These are phyloP conservation scores for Elongisporangium undulatum DNA, from an alignment of 352 stramenopile genomes.

Conservation along the genomic window DNA sequence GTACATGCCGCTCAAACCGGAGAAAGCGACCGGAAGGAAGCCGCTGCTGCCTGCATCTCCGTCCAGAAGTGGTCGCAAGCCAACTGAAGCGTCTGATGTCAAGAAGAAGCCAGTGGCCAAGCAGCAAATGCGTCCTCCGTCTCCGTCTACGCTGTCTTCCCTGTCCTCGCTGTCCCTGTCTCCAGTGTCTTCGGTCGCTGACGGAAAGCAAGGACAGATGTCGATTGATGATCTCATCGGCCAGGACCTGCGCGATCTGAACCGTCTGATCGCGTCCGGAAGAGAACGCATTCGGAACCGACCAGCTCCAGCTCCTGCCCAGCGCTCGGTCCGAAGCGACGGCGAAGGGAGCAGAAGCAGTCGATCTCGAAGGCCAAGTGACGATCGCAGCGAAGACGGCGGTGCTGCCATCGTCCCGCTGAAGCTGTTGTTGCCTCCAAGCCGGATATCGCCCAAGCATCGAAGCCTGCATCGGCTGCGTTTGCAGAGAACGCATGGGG, in stretches of 20 bases:
- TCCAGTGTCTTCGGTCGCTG: slow-evolving; percentile 14
- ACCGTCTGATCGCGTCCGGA: slow-evolving; percentile 28
- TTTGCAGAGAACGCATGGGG: slow-evolving; percentile 10
- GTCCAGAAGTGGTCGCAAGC: neutral
- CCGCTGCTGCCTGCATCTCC: slow-evolving; percentile 2
- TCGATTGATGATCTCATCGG: slow-evolving; percentile 48
- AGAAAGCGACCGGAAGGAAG: too few species aligned
- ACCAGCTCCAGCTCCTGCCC: neutral
- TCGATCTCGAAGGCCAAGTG: too few species aligned
- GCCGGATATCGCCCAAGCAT: too few species aligned
- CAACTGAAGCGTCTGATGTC: too few species aligned
- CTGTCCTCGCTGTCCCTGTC: slow-evolving; percentile 22
- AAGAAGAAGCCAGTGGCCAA: neutral
- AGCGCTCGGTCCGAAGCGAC: too few species aligned
- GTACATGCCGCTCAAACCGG: too few species aligned
- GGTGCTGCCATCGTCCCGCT: too few species aligned
- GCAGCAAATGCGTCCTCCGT: neutral
- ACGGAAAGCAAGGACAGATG: slow-evolving; percentile 25
- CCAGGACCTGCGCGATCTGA: slow-evolving; percentile 37
- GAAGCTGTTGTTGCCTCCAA: too few species aligned
- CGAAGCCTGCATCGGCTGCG: too few species aligned
- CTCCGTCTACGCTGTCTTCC: neutral
- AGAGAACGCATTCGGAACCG: slow-evolving; percentile 1
- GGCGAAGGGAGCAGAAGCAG: too few species aligned
- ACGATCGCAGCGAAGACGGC: too few species aligned